These are phyloP conservation scores for Pichia membranifaciens DNA, from an alignment of 805 yeast genomes.

Conservation along the genomic window DNA sequence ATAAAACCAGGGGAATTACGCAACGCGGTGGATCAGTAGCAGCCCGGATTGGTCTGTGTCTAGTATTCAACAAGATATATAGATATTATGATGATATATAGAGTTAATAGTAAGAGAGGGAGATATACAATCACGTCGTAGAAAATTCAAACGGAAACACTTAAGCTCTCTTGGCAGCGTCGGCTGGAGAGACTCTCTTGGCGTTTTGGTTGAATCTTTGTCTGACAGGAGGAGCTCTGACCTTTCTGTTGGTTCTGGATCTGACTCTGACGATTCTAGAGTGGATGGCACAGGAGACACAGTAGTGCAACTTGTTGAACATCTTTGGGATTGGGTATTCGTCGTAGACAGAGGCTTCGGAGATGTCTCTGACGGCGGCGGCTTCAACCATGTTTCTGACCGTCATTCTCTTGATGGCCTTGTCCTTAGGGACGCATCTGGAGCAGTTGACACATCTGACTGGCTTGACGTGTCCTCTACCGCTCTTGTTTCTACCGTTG, in stretches of 20 bases:
- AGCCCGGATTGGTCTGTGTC: no score
- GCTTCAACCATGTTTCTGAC: constrained; percentile 99
- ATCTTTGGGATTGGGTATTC: constrained; percentile 99
- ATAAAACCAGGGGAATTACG: no score
- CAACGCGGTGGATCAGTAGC: no score
- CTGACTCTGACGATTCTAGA: constrained; percentile 99
- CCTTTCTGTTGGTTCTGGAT: constrained; percentile 97
- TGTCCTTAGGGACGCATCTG: constrained; percentile 99
- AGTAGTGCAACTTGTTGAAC: constrained; percentile 99
- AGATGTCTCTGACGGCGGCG: constrained; percentile 99
- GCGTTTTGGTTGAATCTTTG: constrained; percentile 91
- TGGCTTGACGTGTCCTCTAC: constrained; percentile 99
- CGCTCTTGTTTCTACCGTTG: constrained; percentile 99
- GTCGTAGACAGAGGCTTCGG: constrained; percentile 98
- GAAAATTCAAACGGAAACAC: constrained; percentile 23
- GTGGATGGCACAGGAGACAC: constrained; percentile 99
- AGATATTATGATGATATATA: background rate
- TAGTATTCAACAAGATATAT: background rate
- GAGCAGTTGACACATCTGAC: constrained; percentile 99
- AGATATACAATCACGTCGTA: background rate
- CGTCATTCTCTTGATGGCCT: constrained; percentile 99
- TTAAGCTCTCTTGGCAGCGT: constrained; percentile 90
- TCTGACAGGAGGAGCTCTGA: constrained; percentile 98
- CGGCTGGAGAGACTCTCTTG: constrained; percentile 93
- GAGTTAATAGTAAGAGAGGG: background rate